Base-by-base conservation (phyloP, 257 asterid genomes). In the Fraxinus americana region DNA sequence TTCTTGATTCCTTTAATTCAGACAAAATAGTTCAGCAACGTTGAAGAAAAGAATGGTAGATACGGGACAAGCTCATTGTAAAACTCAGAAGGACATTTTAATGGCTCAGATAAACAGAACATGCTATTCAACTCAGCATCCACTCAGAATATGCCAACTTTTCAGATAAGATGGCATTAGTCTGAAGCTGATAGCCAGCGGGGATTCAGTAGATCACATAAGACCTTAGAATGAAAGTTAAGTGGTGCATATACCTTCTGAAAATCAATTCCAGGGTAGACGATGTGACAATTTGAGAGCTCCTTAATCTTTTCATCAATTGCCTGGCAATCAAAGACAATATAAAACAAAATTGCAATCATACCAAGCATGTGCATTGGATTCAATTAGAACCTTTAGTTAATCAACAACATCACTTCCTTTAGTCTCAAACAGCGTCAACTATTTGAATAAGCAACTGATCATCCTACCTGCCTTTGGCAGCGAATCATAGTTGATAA, bases 221-320 rank as follows among this genome's bases (percentile, higher is more conserved):
- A 17, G 63, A 45, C 52, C 72, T 59, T 63, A 45, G 73, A 77
- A 78, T 39, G 63, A 63, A 75, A 72, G 82, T 77, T 70, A 50
- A 39, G 66, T 43, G 79, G 39, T 35, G 82, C 75, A 77, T 32
- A 72, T 85, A 93, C 99, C 99, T 93, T 95, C 89, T 95, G 97
- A 88, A 95, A 93, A 92, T 93, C 98, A 71, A 95, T 89, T 78
- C 98, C 97, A 11, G 85, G 86, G 84, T 95, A 90, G 85, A 95
- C 96, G 84, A 95, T 90, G 87, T 95, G 99, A 83, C 99, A 95
- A 82, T 95, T 95, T 25, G 99, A 95, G 80, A 95, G 97, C 90
- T 91, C 98, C 81, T 91, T 84, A 69, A 95, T 95, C 91, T 90
- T 95, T 87, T 91, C 99, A 86, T 95, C 99, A 77, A 95, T 91